Conservation (phyloP, 257 asterid species). For the Linderniella brevidens region DNA sequence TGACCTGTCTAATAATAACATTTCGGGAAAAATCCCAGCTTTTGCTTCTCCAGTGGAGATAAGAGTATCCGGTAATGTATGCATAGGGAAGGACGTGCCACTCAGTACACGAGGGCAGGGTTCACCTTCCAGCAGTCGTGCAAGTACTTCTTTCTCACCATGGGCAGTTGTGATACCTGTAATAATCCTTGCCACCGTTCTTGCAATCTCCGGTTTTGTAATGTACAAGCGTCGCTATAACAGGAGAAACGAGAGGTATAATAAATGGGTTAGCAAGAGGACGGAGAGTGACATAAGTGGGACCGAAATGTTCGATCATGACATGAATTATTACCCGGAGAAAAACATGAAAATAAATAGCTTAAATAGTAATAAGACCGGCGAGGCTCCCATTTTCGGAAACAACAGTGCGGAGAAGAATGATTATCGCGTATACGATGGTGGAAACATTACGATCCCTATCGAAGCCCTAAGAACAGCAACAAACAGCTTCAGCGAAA, state of each 20-base stretch:
- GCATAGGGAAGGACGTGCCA: slow-evolving; percentile 41
- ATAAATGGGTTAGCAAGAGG: too few relatives aligned
- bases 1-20: slow-evolving; percentile 64
- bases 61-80: slow-evolving; percentile 30
- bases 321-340: background rate
- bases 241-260: too few relatives aligned
- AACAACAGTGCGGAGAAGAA: slow-evolving; percentile 9
- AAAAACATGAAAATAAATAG: slow-evolving; percentile 1
- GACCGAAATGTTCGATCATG: too few relatives aligned
- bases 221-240: background rate
- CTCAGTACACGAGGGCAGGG: background rate
- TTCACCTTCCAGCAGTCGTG: background rate
- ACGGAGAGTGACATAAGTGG: too few relatives aligned
- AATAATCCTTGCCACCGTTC: slow-evolving; percentile 10
- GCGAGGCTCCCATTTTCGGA: slow-evolving; percentile 1
- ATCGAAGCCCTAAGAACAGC: slow-evolving; percentile 45
- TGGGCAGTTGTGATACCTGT: slow-evolving; percentile 1
- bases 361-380: slow-evolving; percentile 4
- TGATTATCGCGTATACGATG: slow-evolving; percentile 27
- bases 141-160: background rate
- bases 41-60: slow-evolving; percentile 25
- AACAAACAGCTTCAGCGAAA: slow-evolving; percentile 41
- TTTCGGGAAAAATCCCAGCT: slow-evolving; percentile 54
- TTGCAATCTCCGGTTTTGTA: slow-evolving; percentile 7
- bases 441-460: slow-evolving; percentile 33